Percentiles rank a stretch among this genome's conserved stretches.
Evolutionary conservation across 768 basidiomycete genomes (phyloP).

Genomic region (Amanita muscaria): DNA sequence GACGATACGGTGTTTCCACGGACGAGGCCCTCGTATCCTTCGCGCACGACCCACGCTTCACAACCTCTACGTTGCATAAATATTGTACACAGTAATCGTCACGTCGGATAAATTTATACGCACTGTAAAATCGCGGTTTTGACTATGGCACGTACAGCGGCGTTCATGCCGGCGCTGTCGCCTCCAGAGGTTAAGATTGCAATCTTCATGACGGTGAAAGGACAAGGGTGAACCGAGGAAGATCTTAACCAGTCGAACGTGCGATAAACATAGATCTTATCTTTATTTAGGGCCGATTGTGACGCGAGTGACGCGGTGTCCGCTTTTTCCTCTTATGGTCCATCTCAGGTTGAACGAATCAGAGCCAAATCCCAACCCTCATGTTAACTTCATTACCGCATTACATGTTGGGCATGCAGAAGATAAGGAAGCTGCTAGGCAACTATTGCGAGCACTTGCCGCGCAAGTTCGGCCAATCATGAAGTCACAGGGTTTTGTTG

Average conservation of each 20-base stretch:
- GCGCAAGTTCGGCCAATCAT: conserved; percentile 80
- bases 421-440: conserved; percentile 54
- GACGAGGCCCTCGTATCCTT: conserved; percentile 97
- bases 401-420: conserved; percentile 34
- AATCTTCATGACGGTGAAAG: conserved; percentile 56
- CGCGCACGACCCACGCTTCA: conserved; percentile 92
- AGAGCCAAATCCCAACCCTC: conserved; percentile 64
- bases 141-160: conserved; percentile 88
- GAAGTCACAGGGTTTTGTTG: conserved; percentile 66
- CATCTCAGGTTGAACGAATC: conserved; percentile 62
- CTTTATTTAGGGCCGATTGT: not conserved
- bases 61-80: conserved; percentile 57
- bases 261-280: not conserved
- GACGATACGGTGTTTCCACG: conserved; percentile 62
- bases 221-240: not conserved
- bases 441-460: conserved; percentile 69
- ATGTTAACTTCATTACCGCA: conserved; percentile 67
- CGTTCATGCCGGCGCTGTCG: conserved; percentile 98
- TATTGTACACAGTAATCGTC: too few species aligned
- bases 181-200: conserved; percentile 94
- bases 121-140: conserved; percentile 88
- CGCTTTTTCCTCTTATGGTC: conserved; percentile 41
- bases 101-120: too few species aligned
- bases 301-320: not conserved
- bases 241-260: not conserved